Base-by-base conservation (phyloP, 768 basidiomycete species). In the Macrolepiota fuliginosa region DNA sequence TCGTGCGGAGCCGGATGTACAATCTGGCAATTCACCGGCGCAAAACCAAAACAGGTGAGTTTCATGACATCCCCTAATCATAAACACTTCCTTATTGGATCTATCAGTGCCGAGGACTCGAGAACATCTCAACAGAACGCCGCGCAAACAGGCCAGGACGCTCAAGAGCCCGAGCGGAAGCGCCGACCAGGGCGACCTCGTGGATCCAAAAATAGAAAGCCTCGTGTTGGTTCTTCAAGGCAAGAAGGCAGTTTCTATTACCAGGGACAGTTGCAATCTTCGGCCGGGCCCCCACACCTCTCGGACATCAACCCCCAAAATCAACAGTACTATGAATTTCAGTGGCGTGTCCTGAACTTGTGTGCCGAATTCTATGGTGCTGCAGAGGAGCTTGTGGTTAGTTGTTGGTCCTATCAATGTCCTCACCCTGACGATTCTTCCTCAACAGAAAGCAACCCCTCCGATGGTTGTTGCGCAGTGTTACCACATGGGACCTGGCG, bases 301-400 rank as follows among this genome's bases (percentile, higher is more conserved):
- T 76, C 81, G 3, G 78, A 81, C 53, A 82, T 86, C 25, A 83
- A 82, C 60, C 77, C 85, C 2, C 84, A 87, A 64, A 90, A 90
- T 69, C 87, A 90, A 64, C 85, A 87, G 67, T 92, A 90, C 71
- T 91, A 90, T 72, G 90, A 92, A 69, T 92, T 92, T 68, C 91
- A 92, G 70, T 92, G 91, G 91, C 85, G 90, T 57, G 84, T 91
- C 42, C 72, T 92, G 61, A 91, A 91, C 68, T 76, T 93, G 42
- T 93, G 91, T 72, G 86, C 89, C 1, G 91, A 93, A 70, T 93
- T 93, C 70, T 93, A 93, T 74, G 87, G 85, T 27, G 91, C 91
- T 5, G 91, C 91, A 17, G 91, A 92, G 72, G 91, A 93, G 72
- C 82, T 93, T 50, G 81, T 93, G 62, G 91, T 92, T 72, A 72